phyloP scores from a whole-genome alignment of 1,139 yeast genomes.

The Arxiozyma heterogenica region DNA sequence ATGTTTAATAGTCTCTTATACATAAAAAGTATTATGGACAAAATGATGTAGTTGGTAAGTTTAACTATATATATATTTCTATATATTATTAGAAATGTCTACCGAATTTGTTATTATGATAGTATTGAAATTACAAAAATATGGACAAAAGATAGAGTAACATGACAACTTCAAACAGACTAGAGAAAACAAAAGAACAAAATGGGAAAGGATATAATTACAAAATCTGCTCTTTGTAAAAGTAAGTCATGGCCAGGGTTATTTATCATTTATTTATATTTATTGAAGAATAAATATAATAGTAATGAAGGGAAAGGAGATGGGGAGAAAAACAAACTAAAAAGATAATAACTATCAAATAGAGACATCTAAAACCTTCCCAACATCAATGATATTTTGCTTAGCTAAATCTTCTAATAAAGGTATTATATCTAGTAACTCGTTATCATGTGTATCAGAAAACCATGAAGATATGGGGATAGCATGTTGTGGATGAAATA shows the following conservation, averaged over 20 bases:
- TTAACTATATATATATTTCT: background rate
- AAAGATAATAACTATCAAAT: conserved; percentile 22
- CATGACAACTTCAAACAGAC: background rate
- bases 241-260: background rate
- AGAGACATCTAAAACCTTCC: conserved; percentile 72
- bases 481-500: conserved; percentile 96
- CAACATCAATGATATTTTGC: conserved; percentile 64
- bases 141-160: background rate
- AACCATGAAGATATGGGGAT: conserved; percentile 98
- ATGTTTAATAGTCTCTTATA: too few relatives aligned
- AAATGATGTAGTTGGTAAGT: background rate
- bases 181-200: background rate
- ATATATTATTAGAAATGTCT: background rate
- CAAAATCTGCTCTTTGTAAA: background rate
- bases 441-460: conserved; percentile 95
- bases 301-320: background rate
- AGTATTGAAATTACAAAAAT: background rate
- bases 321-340: background rate
- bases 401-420: conserved; percentile 76
- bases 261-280: too few relatives aligned
- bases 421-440: conserved; percentile 82
- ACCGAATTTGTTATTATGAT: background rate
- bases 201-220: too few relatives aligned
- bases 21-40: background rate
- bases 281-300: background rate